Conservation (phyloP, 106 monocot species). For the Acanthochlamys bracteata region DNA sequence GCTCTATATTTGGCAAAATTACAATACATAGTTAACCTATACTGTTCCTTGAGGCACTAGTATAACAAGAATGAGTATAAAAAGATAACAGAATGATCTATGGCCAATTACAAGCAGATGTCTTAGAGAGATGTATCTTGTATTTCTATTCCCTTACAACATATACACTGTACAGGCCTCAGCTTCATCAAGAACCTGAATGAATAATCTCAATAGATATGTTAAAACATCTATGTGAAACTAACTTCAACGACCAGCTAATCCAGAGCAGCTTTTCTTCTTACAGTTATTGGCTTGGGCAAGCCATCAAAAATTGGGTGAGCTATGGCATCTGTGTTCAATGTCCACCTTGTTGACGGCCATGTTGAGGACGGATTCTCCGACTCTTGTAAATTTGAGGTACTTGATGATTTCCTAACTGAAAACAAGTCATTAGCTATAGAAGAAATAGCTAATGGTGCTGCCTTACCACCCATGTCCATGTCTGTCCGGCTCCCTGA, state of each 20-base stretch:
- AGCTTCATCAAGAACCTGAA: background rate
- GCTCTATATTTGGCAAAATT: too few relatives aligned
- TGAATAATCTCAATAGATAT: background rate
- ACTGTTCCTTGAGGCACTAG: too few relatives aligned
- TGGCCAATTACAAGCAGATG: background rate
- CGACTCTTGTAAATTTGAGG: slow-evolving; percentile 64
- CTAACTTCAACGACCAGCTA: slow-evolving; percentile 3
- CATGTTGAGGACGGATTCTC: slow-evolving; percentile 26
- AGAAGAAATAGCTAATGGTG: slow-evolving; percentile 17
- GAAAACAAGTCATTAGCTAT: slow-evolving; percentile 33
- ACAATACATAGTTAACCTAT: too few relatives aligned
- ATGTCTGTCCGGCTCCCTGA: slow-evolving; percentile 34
- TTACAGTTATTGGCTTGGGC: slow-evolving; percentile 23
- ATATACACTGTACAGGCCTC: slow-evolving; percentile 1
- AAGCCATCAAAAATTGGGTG: slow-evolving; percentile 60
- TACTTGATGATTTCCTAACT: slow-evolving; percentile 60
- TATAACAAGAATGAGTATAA: background rate
- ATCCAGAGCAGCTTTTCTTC: slow-evolving; percentile 69
- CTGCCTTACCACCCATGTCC: slow-evolving; percentile 24
- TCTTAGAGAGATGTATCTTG: background rate
- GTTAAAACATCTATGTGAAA: background rate
- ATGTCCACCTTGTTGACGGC: slow-evolving; percentile 37
- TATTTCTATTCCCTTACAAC: slow-evolving; percentile 2
- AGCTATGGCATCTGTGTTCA: slow-evolving; percentile 35
- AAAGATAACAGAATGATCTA: background rate